Evolutionary conservation across 2,329 filamentous ascomycete species (phyloP), one percentile per base, ranked within the genome.

Genomic region (Metarhizium robertsii): DNA sequence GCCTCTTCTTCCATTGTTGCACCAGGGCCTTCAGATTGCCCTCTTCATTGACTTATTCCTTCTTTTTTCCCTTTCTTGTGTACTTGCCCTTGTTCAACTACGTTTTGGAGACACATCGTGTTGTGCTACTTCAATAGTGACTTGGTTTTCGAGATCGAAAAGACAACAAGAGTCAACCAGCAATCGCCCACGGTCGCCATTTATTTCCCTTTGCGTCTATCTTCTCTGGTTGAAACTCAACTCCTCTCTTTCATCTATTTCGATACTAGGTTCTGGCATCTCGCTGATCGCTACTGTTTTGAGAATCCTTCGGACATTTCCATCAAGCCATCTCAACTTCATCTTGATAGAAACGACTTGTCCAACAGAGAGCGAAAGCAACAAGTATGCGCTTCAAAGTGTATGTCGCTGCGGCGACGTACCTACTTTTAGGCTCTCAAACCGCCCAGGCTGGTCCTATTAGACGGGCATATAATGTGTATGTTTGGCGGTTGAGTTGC

Each of bases 381-480:
- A 52, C n/a, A n/a, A 30, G 42, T 6, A 58, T 58, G 56, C 47
- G 38, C 32, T 46, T 45, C 42, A 53, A 32, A 13, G 42, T 57
- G 38, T 59, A 57, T 43, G 52, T 64, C 18, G 57, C 56, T 25
- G 57, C 62, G 36, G 65, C 57, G 57, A 53, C 69, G 6, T 64
- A 56, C 60, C 45, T 68, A 54, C 60, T 71, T 56, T 56, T 67
- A 53, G 55, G 61, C 61, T 59, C 61, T 20, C 64, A 66, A 58
- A 65, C 58, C 55, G 61, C 61, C 29, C 61, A 67, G 66, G 69
- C 69, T 60, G 70, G 69, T 61, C 72, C 67, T 66, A 61, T 69
- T 36, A 63, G 62, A 53, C 65, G 68, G 67, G 65, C 62, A 60
- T 61, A 61, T 60, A 66, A 60, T 60, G 57, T 66, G 69, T 71